These are phyloP conservation scores for Acanthamoeba culbertsoni DNA, from an alignment of 208 protist genomes.

Conservation along the genomic window DNA sequence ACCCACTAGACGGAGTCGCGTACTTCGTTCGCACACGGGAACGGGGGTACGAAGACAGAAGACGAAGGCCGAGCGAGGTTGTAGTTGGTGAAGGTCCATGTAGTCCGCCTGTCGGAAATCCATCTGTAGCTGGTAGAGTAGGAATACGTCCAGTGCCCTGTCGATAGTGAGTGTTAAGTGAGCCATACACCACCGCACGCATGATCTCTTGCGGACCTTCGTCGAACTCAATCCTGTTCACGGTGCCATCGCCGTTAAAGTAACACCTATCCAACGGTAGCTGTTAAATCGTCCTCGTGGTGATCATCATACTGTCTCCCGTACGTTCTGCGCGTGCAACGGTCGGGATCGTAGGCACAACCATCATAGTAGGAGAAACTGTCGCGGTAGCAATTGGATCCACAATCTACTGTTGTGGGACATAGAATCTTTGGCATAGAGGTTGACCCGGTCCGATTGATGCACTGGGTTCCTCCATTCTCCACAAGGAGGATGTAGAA, in stretches of 20 bases:
- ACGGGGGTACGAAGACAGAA: neutral
- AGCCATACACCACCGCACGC: neutral
- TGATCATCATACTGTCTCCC: too few species aligned
- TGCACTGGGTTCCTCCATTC: neutral
- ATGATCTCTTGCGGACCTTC: neutral
- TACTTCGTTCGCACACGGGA: neutral
- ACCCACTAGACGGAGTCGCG: too few species aligned
- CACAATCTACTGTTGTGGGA: neutral
- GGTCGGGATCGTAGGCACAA: too few species aligned
- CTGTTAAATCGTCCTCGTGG: neutral
- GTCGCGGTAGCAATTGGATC: neutral
- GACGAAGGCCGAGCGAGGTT: neutral
- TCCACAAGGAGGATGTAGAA: neutral
- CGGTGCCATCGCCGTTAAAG: neutral
- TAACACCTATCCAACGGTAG: neutral
- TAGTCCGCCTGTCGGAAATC: neutral
- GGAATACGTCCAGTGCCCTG: neutral
- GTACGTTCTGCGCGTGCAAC: too few species aligned
- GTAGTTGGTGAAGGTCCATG: neutral
- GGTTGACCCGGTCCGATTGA: neutral
- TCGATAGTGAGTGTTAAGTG: too few species aligned
- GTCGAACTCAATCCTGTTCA: neutral
- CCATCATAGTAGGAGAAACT: neutral
- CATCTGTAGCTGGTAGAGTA: neutral
- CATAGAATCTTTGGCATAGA: neutral